Evolutionary conservation across 2,329 filamentous ascomycete species (phyloP).

Genomic region (Fusarium buxicola): DNA sequence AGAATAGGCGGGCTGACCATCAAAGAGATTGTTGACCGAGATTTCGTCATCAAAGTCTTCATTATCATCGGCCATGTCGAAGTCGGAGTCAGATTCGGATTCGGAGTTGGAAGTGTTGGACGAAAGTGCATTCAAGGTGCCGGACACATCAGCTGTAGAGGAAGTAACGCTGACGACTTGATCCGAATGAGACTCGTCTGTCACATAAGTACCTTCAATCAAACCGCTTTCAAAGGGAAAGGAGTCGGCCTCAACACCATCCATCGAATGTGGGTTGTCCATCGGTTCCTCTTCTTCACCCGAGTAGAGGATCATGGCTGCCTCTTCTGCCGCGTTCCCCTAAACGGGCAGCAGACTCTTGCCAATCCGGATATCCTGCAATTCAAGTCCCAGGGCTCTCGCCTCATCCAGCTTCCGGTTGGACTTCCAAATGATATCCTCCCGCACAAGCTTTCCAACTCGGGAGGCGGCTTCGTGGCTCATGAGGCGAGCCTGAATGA

Average conservation of each 20-base stretch:
- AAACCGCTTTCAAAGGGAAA: not conserved
- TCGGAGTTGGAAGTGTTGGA: not conserved
- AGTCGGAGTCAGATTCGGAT: constrained; percentile 8
- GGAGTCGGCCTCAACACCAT: not conserved
- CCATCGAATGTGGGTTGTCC: not conserved
- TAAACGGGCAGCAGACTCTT: constrained; percentile 47
- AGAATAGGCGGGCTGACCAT: constrained; percentile 30
- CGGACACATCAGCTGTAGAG: not conserved
- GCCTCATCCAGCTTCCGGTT: constrained; percentile 46
- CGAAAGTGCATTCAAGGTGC: not conserved
- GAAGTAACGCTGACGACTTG: not conserved
- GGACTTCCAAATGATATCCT: constrained; percentile 43
- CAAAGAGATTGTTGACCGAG: constrained; percentile 38
- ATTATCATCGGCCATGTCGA: constrained; percentile 6
- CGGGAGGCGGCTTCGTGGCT: constrained; percentile 29
- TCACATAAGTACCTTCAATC: not conserved
- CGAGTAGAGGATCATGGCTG: not conserved
- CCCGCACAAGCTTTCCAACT: constrained; percentile 34
- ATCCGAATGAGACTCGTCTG: not conserved
- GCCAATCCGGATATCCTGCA: constrained; percentile 43
- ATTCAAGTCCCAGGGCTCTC: constrained; percentile 26
- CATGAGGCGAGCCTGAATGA: constrained; percentile 42
- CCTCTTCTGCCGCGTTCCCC: constrained; percentile 22
- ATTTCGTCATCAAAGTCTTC: constrained; percentile 19
- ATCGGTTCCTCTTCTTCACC: not conserved